Evolutionary conservation across 257 asterid species (phyloP).

Genomic region (Galeopsis tetrahit): DNA sequence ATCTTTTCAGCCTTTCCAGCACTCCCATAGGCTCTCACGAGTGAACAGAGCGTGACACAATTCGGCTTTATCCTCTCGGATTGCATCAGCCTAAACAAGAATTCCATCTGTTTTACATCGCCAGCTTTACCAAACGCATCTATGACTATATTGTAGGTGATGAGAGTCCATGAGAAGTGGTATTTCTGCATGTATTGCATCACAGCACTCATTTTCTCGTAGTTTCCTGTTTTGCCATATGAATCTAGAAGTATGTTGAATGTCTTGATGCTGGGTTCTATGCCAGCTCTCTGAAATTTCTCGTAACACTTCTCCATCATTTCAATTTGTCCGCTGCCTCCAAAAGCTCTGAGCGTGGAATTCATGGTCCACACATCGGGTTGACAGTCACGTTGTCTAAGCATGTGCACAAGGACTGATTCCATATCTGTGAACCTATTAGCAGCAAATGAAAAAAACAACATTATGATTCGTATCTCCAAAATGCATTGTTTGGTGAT

Average conservation of each 20-base stretch:
- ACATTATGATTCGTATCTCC: constrained; percentile 11
- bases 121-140: constrained; percentile 94
- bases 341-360: constrained; percentile 88
- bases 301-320: constrained; percentile 95
- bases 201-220: constrained; percentile 84
- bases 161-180: constrained; percentile 82
- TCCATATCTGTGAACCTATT: constrained; percentile 89
- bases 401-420: constrained; percentile 73
- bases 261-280: constrained; percentile 83
- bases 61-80: constrained; percentile 82
- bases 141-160: constrained; percentile 85
- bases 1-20: constrained; percentile 69
- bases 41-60: constrained; percentile 82
- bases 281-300: constrained; percentile 82
- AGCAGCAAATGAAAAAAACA: constrained; percentile 31
- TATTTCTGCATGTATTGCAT: constrained; percentile 94
- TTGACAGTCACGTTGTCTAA: constrained; percentile 62
- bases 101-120: constrained; percentile 81
- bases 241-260: constrained; percentile 91
- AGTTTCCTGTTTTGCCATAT: constrained; percentile 78
- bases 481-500: neutral
- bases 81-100: constrained; percentile 85
- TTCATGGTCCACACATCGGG: constrained; percentile 98
- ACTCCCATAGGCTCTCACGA: constrained; percentile 77
- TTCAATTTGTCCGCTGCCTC: constrained; percentile 91